Conservation (phyloP, 345 rosid genomes). For the Eucalyptus curtisii region DNA sequence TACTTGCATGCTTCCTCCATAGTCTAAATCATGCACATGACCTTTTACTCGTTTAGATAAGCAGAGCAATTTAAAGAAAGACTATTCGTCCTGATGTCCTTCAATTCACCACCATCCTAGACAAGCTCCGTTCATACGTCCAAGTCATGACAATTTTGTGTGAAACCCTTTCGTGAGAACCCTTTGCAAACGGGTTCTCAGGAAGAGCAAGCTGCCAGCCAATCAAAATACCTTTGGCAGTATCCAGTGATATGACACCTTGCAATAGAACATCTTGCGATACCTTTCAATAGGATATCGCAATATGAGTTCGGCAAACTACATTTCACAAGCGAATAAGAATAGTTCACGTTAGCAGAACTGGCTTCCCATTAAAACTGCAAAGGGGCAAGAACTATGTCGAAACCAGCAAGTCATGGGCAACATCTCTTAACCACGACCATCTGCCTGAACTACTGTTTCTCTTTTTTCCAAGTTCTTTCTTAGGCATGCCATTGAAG, state of each 20-base stretch:
- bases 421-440: background rate
- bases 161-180: background rate
- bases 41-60: background rate
- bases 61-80: background rate
- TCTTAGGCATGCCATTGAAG: background rate
- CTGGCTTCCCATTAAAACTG: background rate
- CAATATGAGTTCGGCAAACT: background rate
- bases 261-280: background rate
- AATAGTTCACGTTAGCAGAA: background rate
- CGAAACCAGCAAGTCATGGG: background rate
- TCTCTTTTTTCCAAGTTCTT: background rate
- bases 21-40: background rate
- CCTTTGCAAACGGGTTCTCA: background rate
- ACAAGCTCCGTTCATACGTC: background rate
- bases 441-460: background rate
- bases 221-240: background rate
- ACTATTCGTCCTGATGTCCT: background rate
- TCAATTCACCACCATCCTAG: background rate
- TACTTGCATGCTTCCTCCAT: background rate
- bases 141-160: background rate
- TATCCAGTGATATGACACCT: background rate
- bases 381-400: background rate
- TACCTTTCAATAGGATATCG: background rate
- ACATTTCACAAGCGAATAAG: background rate
- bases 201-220: background rate